Evolutionary conservation across 495 filamentous ascomycete genomes (phyloP), one percentile per base, ranked within the genome.

Genomic region (Copromyces sp.): DNA sequence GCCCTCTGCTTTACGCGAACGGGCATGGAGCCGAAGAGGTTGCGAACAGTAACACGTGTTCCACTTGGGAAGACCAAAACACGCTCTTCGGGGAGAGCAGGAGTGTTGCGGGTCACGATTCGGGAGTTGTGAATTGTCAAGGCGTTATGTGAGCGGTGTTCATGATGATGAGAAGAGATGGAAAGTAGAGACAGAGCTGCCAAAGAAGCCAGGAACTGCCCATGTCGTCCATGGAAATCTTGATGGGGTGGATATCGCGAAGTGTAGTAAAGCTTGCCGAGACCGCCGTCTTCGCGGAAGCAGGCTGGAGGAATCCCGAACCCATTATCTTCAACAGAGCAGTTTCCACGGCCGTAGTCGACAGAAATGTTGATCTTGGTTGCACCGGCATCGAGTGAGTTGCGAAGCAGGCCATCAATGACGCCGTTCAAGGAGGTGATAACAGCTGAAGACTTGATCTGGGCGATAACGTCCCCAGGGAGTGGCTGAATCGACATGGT

Each of bases 11-110:
- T 97, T 29, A 98, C 90, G n/a, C 96, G 91, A 12, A 99, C 95
- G 2, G 95, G 95, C 90, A 99, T 94, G 68, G 93, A 94, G 2
- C 95, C 95, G 81, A 98, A 98, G 14, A 99, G 84, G 77, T 97
- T 92, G 73, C 92, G 89, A 3, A 98, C 92, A 5, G 86, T 87
- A 9, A 95, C 89, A 68, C 90, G 85, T 2, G 95, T 97, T 7
- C 95, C 96, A 81, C 93, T 90, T 16, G 82, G 75, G 69, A 85
- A 84, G 74, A 81, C 81, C 9, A 82, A 76, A 4, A 95, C 73
- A 38, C 85, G 82, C 40, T 93, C 87, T 45, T 91, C 86, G 5
- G 83, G 74, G 3, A 88, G 86, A 3, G 92, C 89, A 32, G 93
- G 92, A 2, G 85, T 81, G 70, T 91, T 83, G 8, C 94, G 87